These are phyloP conservation scores for Thraustotheca clavata DNA, from an alignment of 352 stramenopile genomes.

Conservation along the genomic window DNA sequence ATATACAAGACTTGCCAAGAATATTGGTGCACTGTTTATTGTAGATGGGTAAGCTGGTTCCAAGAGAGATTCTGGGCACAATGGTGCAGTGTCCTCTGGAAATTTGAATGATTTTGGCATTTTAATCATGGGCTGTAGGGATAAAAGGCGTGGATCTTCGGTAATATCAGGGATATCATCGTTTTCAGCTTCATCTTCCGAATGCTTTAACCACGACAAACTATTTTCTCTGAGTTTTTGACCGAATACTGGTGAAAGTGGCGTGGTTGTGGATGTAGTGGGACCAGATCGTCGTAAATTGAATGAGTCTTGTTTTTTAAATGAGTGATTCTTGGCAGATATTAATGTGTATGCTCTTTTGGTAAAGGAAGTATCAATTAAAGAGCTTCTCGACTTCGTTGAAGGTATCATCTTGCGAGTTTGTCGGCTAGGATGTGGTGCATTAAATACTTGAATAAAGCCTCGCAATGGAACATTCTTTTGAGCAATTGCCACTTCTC, in stretches of 20 bases:
- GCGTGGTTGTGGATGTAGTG: neutral
- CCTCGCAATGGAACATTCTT: constrained; percentile 89
- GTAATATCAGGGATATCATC: neutral
- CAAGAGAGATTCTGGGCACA: constrained; percentile 26
- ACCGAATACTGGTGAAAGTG: neutral
- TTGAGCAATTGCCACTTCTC: constrained; percentile 63
- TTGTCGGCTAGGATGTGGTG: constrained; percentile 29
- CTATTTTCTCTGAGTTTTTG: neutral
- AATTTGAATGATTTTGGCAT: neutral
- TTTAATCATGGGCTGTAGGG: neutral
- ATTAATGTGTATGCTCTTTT: neutral
- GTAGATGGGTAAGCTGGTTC: constrained; percentile 27
- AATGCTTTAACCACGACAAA: neutral
- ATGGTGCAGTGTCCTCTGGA: constrained; percentile 1
- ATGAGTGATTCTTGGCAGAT: constrained; percentile 16
- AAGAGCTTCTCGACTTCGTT: neutral
- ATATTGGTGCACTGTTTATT: constrained; percentile 47
- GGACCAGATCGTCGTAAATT: constrained; percentile 16
- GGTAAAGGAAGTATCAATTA: neutral
- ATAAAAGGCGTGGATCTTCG: neutral
- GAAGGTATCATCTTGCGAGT: neutral
- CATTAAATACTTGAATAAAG: constrained; percentile 63
- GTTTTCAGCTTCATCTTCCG: neutral
- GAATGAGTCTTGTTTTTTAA: constrained; percentile 30
- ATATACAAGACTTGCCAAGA: constrained; percentile 53